These are phyloP conservation scores for Suhomyces prunicola DNA, from an alignment of 805 yeast genomes.

Conservation along the genomic window DNA sequence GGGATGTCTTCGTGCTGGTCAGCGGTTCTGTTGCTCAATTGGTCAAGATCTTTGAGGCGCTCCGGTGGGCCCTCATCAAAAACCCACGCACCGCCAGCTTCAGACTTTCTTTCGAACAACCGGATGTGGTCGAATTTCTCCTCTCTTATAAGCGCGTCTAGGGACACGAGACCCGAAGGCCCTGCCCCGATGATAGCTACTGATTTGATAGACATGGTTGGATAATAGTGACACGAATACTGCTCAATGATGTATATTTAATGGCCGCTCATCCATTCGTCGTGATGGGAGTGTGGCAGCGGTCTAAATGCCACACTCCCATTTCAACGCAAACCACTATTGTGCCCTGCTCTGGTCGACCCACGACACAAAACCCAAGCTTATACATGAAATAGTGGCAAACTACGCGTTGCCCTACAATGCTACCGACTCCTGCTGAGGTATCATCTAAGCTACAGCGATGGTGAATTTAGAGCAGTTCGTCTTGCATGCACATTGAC, in stretches of 20 bases:
- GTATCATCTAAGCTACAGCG: neutral
- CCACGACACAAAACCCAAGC: neutral
- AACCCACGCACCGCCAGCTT: slow-evolving; percentile 22
- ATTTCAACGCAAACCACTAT: neutral
- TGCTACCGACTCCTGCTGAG: neutral
- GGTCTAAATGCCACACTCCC: neutral
- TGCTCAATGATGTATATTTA: neutral
- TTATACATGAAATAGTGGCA: neutral
- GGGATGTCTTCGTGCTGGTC: slow-evolving; percentile 12
- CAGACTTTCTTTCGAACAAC: slow-evolving; percentile 17
- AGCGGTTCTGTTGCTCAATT: slow-evolving; percentile 10
- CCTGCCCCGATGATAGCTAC: slow-evolving; percentile 26
- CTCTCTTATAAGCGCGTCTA: slow-evolving; percentile 18
- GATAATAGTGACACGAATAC: neutral
- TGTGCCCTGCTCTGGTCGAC: neutral
- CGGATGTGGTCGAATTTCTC: slow-evolving; percentile 12
- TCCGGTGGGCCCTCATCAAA: slow-evolving; percentile 18
- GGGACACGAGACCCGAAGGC: slow-evolving; percentile 21
- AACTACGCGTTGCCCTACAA: neutral
- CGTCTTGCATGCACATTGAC: neutral
- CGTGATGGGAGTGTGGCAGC: neutral
- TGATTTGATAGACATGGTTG: slow-evolving; percentile 5
- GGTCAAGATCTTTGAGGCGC: slow-evolving; percentile 11
- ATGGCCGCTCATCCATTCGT: neutral
- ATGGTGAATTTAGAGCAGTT: neutral